A percentile compares a stretch with the other conserved stretches of the same genome.
Evolutionary conservation across 306 rosid species (phyloP).

Genomic region (Lathyrus tuberosus): DNA sequence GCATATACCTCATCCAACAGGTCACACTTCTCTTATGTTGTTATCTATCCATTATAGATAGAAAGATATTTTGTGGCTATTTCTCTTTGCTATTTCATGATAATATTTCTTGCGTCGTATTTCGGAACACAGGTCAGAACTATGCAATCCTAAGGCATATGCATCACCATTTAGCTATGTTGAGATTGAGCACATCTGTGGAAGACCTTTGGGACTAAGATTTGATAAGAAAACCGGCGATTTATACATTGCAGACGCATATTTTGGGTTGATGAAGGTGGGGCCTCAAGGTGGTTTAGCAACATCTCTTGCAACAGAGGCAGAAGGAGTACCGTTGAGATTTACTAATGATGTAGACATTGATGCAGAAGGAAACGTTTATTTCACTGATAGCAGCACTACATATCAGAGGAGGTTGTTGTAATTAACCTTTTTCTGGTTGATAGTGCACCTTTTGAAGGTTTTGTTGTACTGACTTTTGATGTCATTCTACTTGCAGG

Average conservation of each 20-base stretch:
- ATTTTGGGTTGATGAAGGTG: constrained; percentile 78
- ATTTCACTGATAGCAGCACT: constrained; percentile 79
- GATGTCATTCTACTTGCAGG: constrained; percentile 51
- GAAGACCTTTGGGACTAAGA: constrained; percentile 91
- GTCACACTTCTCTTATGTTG: constrained; percentile 42
- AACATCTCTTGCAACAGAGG: constrained; percentile 71
- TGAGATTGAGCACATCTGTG: constrained; percentile 77
- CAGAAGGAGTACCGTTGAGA: constrained; percentile 72
- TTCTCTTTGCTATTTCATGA: background rate
- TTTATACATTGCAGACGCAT: constrained; percentile 92
- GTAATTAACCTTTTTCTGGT: constrained; percentile 11
- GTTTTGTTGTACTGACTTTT: constrained; percentile 31
- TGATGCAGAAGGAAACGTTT: constrained; percentile 71
- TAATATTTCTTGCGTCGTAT: constrained; percentile 33
- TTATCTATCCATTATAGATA: background rate
- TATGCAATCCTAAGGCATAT: constrained; percentile 69
- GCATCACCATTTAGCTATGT: constrained; percentile 59
- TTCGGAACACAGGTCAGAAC: constrained; percentile 60
- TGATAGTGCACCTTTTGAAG: constrained; percentile 19
- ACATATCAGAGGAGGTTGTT: constrained; percentile 67
- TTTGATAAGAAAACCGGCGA: constrained; percentile 87
- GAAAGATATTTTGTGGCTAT: background rate
- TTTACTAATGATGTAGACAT: constrained; percentile 86
- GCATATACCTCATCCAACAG: constrained; percentile 79
- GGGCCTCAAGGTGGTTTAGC: constrained; percentile 93